phyloP scores from a whole-genome alignment of 768 basidiomycete genomes.

The Solioccasus polychromus region DNA sequence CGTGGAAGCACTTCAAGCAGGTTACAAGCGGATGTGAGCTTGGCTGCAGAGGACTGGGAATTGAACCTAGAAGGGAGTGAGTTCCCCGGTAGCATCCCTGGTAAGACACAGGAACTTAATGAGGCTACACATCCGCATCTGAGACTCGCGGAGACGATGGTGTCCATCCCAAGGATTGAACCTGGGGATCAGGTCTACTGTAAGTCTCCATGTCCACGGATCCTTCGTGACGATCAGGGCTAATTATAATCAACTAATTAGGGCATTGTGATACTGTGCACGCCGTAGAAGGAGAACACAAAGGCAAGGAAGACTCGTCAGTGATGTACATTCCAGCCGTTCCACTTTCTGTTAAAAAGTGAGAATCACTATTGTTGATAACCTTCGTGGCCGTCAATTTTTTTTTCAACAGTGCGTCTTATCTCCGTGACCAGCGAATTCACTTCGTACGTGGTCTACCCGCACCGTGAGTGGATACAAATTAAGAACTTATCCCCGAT shows the following conservation, averaged over 20 bases:
- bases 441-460: constrained; percentile 48
- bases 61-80: constrained; percentile 47
- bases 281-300: constrained; percentile 50
- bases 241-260: constrained; percentile 11
- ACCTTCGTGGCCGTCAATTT: background rate
- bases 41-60: constrained; percentile 53
- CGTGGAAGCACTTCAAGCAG: background rate
- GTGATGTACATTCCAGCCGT: constrained; percentile 57
- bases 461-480: constrained; percentile 39
- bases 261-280: constrained; percentile 58
- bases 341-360: constrained; percentile 51
- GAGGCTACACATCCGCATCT: constrained; percentile 61
- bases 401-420: constrained; percentile 37
- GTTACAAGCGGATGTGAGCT: constrained; percentile 18
- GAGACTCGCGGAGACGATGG: constrained; percentile 53
- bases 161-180: constrained; percentile 52
- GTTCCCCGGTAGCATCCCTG: constrained; percentile 56
- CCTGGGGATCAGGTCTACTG: constrained; percentile 67
- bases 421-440: constrained; percentile 47
- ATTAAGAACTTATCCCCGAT: background rate
- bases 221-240: background rate
- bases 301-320: constrained; percentile 48
- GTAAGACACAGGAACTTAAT: constrained; percentile 54
- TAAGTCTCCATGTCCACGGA: constrained; percentile 20
- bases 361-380: constrained; percentile 6